A percentile compares a stretch with the other conserved stretches of the same genome.
Conservation (phyloP, 495 filamentous ascomycete species). For the Xylaria castorea region DNA sequence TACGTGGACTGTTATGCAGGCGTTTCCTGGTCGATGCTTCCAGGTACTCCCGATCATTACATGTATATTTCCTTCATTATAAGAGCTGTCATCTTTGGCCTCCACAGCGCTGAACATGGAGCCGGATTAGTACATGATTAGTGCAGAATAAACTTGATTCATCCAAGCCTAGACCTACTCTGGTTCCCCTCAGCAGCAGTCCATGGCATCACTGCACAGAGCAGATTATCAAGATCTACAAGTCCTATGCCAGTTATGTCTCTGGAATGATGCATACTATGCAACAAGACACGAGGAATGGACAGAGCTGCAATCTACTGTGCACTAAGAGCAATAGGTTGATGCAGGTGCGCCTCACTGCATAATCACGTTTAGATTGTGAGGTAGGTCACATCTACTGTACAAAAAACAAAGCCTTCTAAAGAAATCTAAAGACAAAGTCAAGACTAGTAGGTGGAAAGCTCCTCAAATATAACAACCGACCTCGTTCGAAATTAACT, state of each 20-base stretch:
- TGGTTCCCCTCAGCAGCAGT: neutral
- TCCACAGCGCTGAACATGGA: slow-evolving; percentile 16
- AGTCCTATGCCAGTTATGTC: neutral
- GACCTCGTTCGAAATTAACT: too few relatives aligned
- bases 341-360: slow-evolving; percentile 8
- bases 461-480: neutral
- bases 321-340: slow-evolving; percentile 10
- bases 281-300: slow-evolving; percentile 8
- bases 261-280: neutral
- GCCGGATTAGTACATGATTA: neutral
- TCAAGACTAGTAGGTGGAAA: neutral
- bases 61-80: neutral
- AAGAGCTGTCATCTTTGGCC: neutral
- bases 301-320: neutral
- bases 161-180: slow-evolving; percentile 3
- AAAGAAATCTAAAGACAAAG: neutral
- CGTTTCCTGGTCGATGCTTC: slow-evolving; percentile 1
- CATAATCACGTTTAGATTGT: neutral
- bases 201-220: neutral
- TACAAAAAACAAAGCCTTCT: neutral
- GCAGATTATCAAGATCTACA: slow-evolving; percentile 23
- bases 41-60: slow-evolving; percentile 9
- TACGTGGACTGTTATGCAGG: slow-evolving; percentile 20
- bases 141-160: neutral
- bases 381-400: neutral